A percentile compares a stretch with the other conserved stretches of the same genome.
phyloP scores from a whole-genome alignment of 176 grass and related monocot genomes.

The Miscanthus lutarioriparius region DNA sequence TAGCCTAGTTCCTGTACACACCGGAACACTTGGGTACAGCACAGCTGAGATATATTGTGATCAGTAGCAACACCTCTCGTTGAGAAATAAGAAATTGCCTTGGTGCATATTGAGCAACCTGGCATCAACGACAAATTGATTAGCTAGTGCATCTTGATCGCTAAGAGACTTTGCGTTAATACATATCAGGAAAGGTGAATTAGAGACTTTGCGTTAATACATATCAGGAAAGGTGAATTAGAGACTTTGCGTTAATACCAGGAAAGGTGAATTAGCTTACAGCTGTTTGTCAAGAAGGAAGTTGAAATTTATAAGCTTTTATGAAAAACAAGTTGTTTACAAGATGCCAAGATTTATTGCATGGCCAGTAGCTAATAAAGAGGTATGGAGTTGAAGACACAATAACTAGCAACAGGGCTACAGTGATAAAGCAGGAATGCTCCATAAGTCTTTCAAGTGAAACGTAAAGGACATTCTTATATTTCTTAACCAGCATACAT shows the following conservation, averaged over 20 bases:
- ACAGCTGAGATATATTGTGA: background rate
- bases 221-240: background rate
- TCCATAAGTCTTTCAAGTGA: background rate
- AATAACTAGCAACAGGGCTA: background rate
- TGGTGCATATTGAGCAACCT: no score
- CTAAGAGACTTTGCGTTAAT: no score
- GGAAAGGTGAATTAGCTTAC: background rate
- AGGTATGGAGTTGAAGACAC: background rate
- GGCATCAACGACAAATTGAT: no score
- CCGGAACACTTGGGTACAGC: background rate
- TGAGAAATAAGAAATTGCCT: background rate
- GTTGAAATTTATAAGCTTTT: background rate
- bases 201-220: background rate
- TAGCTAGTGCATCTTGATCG: no score
- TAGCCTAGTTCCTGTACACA: constrained; percentile 28
- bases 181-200: no score
- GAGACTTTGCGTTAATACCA: no score
- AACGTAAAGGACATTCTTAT: background rate
- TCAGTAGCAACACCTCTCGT: background rate
- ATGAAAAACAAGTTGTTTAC: background rate
- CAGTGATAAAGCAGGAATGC: background rate
- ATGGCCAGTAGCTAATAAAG: background rate
- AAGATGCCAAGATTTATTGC: background rate
- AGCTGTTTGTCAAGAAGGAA: background rate
- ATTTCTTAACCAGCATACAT: constrained; percentile 1